Percentiles rank a stretch among this genome's conserved stretches.
These are phyloP conservation scores for Blepharisma stoltei DNA, from an alignment of 73 alveolate genomes.

Conservation along the genomic window DNA sequence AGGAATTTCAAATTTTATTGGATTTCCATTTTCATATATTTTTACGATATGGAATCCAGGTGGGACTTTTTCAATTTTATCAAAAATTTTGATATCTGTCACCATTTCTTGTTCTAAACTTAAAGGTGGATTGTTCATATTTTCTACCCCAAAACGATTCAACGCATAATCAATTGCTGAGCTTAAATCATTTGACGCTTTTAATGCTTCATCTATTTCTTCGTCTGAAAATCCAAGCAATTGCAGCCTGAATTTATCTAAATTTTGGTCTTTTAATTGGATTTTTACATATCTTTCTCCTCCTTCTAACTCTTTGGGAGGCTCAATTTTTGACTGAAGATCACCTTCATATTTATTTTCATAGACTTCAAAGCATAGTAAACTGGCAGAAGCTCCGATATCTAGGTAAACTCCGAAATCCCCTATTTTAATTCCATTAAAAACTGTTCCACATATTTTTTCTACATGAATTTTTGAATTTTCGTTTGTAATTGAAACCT, in stretches of 20 bases:
- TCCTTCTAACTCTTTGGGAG: constrained; percentile 3
- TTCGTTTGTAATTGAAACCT: not conserved
- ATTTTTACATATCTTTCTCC: not conserved
- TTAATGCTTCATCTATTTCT: not conserved
- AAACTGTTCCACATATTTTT: not conserved
- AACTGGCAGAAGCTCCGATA: not conserved
- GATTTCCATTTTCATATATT: not conserved
- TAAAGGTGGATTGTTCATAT: not conserved
- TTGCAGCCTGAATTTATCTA: not conserved
- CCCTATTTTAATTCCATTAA: constrained; percentile 18
- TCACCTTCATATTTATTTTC: not conserved
- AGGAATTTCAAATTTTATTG: not conserved
- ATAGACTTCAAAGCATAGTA: not conserved
- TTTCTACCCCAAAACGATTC: not conserved
- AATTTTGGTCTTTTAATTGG: not conserved
- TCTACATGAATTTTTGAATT: not conserved
- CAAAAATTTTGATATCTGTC: not conserved
- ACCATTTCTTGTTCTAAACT: not conserved
- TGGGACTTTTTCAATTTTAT: not conserved
- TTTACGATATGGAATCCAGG: not conserved
- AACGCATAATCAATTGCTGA: constrained; percentile 18
- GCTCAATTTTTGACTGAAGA: not conserved
- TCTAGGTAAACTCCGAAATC: constrained; percentile 17
- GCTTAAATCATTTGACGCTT: not conserved
- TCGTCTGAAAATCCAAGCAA: not conserved